Conservation (phyloP, 352 stramenopile genomes). For the Plasmopara muralis region DNA sequence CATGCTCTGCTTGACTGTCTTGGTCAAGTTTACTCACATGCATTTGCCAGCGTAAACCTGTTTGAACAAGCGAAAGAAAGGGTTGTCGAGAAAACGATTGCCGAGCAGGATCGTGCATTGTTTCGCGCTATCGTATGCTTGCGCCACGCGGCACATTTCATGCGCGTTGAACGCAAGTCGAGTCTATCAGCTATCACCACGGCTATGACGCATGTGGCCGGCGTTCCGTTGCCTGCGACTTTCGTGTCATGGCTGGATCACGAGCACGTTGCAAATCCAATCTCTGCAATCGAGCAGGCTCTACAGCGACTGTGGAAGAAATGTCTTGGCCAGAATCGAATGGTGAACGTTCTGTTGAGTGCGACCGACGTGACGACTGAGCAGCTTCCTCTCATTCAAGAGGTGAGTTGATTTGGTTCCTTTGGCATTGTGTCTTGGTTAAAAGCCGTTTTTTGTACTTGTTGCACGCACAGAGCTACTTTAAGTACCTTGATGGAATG, state of each 20-base stretch:
- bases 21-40: conserved; percentile 42
- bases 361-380: conserved; percentile 34
- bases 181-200: conserved; percentile 40
- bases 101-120: conserved; percentile 16
- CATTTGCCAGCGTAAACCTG: conserved; percentile 26
- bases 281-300: conserved; percentile 12
- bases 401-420: conserved; percentile 23
- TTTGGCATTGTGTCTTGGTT: not conserved
- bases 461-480: conserved; percentile 31
- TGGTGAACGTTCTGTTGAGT: conserved; percentile 42
- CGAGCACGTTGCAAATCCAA: conserved; percentile 18
- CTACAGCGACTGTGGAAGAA: conserved; percentile 33
- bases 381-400: conserved; percentile 34
- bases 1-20: conserved; percentile 40
- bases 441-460: conserved; percentile 5
- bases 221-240: conserved; percentile 33
- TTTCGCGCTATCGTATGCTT: conserved; percentile 35
- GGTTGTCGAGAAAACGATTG: conserved; percentile 13
- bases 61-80: conserved; percentile 23
- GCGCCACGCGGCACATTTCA: conserved; percentile 49
- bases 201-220: conserved; percentile 36
- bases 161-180: conserved; percentile 41
- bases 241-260: conserved; percentile 45
- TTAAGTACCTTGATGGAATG: conserved; percentile 26
- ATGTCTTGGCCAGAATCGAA: conserved; percentile 25